phyloP scores from a whole-genome alignment of 2,329 filamentous ascomycete species.

The Pseudogymnoascus sp. region DNA sequence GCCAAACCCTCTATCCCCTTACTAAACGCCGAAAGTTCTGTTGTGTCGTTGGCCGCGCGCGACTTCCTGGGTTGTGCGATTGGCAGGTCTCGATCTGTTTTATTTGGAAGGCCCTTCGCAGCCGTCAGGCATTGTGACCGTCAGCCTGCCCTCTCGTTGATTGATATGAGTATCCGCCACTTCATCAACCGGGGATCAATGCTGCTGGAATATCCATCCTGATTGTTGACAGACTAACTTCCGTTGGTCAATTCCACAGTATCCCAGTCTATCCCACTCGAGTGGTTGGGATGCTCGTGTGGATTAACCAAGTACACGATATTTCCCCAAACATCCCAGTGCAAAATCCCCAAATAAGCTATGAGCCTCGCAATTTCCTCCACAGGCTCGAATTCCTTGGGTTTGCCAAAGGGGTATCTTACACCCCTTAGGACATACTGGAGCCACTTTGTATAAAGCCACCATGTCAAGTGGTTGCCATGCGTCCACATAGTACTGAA shows the following conservation, averaged over 20 bases:
- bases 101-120: background rate
- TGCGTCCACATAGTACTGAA: conserved; percentile 10
- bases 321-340: conserved; percentile 83
- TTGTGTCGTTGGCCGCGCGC: background rate
- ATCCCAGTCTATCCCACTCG: background rate
- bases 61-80: background rate
- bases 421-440: background rate
- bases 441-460: background rate
- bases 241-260: background rate
- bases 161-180: background rate
- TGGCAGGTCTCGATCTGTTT: background rate
- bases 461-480: conserved; percentile 9
- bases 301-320: conserved; percentile 54
- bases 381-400: conserved; percentile 26
- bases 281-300: conserved; percentile 13
- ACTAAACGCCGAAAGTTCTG: background rate
- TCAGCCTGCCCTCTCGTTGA: background rate
- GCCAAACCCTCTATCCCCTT: background rate
- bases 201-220: background rate
- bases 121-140: background rate
- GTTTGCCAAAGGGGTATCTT: background rate
- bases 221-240: background rate
- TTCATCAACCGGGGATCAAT: background rate
- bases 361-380: conserved; percentile 68
- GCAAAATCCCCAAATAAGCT: conserved; percentile 74